Evolutionary conservation across 202 grass and related monocot species (phyloP), one percentile per base, ranked within the genome.

Genomic region (Eragrostis tef): DNA sequence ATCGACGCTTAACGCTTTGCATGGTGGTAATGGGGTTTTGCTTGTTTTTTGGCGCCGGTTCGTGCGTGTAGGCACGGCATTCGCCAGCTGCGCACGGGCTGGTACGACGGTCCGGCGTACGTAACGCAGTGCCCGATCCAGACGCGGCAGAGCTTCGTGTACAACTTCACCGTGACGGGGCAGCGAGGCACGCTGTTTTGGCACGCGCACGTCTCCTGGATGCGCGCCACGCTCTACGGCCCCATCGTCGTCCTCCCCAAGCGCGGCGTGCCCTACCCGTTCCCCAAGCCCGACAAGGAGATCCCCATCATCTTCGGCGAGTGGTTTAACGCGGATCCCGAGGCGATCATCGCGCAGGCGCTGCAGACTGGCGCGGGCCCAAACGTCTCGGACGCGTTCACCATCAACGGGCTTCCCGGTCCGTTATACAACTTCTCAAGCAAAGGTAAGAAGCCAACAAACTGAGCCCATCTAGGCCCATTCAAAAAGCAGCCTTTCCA

Each of bases 41-140:
- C 21, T 12, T 13, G 63, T n/a, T n/a, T 3, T n/a, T 11, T 48
- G 50, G 51, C 31, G 31, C 4, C 42, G 46, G 16, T 11, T 22
- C 25, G 25, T 22, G 16, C 3, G 15, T 15, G 21, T 36, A 94
- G 90, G 93, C 93, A 92, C 51, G 93, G 90, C 17, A 87, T 95
- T 17, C 81, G 93, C 53, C 93, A 96, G 73, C 43, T 92, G 48
- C 74, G 71, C 52, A 96, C 79, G 39, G 90, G 86, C 24, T 96
- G 93, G 93, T 84, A 75, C 19, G 90, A 92, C 66, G 93, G 93
- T 3, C 93, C 93, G 76, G 93, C 90, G 34, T 96, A 92, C 73
- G 85, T 96, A 68, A 90, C 93, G 39, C 93, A 96, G 74, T 96
- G 93, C 83, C 93, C 93, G 36, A 90, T 96, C 47, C 86, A 36